Evolutionary conservation across 345 rosid genomes (phyloP).

Genomic region (Citrus medica): DNA sequence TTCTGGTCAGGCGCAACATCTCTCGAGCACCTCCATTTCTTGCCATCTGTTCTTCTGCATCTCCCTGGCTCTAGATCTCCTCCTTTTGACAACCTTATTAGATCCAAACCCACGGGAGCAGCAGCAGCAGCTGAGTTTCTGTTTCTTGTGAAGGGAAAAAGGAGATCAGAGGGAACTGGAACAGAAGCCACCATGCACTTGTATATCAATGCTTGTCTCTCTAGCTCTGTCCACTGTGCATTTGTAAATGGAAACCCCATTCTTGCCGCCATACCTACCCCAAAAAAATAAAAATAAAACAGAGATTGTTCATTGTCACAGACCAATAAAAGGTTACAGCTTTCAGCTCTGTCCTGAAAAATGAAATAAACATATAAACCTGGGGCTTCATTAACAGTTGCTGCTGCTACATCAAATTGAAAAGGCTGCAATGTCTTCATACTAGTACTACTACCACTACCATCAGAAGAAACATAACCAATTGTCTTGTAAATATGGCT

Average conservation of each 20-base stretch:
- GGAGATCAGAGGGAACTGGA: constrained; percentile 81
- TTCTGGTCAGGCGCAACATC: constrained; percentile 70
- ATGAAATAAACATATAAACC: constrained; percentile 7
- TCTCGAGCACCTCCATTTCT: constrained; percentile 90
- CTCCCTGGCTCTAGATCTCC: constrained; percentile 77
- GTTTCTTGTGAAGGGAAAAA: constrained; percentile 23
- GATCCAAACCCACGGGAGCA: constrained; percentile 9
- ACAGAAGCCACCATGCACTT: constrained; percentile 78
- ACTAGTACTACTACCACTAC: constrained; percentile 8
- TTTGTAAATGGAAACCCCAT: constrained; percentile 62
- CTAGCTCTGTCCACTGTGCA: constrained; percentile 76
- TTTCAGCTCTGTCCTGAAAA: neutral
- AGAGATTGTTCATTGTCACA: neutral
- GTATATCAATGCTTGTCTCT: constrained; percentile 82
- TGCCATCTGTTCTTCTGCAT: constrained; percentile 83
- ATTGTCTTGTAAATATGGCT: constrained; percentile 9
- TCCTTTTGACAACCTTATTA: constrained; percentile 27
- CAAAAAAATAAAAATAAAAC: neutral
- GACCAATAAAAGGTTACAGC: neutral
- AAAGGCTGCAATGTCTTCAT: constrained; percentile 29
- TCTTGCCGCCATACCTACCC: constrained; percentile 4
- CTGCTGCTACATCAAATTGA: constrained; percentile 21
- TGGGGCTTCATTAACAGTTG: constrained; percentile 25
- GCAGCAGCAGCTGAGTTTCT: constrained; percentile 21
- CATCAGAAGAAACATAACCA: constrained; percentile 1